Evolutionary conservation across 768 basidiomycete genomes (phyloP).

Genomic region (Suillus weaverae): DNA sequence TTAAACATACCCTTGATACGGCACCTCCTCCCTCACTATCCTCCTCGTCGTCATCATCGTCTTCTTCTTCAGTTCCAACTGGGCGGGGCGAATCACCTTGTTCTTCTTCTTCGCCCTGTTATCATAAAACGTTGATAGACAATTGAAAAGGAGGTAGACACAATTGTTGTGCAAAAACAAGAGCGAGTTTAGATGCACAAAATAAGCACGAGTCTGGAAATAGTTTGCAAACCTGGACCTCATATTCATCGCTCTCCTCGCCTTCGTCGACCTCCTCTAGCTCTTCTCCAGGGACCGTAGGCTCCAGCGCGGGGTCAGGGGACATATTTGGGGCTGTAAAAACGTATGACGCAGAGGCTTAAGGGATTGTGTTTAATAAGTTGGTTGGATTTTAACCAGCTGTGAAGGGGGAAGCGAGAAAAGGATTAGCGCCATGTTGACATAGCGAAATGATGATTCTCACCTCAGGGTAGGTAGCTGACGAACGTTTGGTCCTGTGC

Average conservation of each 20-base stretch:
- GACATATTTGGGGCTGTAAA: constrained; percentile 17
- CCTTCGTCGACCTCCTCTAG: constrained; percentile 15
- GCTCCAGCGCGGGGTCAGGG: constrained; percentile 20
- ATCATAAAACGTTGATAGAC: background rate
- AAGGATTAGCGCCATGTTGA: constrained; percentile 15
- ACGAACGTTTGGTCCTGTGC: constrained; percentile 11
- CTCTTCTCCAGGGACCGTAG: constrained; percentile 7
- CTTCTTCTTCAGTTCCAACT: constrained; percentile 8
- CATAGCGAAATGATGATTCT: constrained; percentile 9
- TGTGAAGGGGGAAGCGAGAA: constrained; percentile 11
- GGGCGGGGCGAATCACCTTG: background rate
- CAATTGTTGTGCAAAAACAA: background rate
- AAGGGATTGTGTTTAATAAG: constrained; percentile 8
- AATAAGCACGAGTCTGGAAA: background rate
- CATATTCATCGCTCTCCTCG: constrained; percentile 32
- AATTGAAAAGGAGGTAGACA: background rate
- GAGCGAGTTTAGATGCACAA: background rate
- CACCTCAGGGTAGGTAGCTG: constrained; percentile 2
- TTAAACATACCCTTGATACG: constrained; percentile 14
- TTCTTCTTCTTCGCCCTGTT: constrained; percentile 22
- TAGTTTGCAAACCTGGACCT: constrained; percentile 19
- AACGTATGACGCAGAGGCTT: constrained; percentile 3
- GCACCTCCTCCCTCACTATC: constrained; percentile 9
- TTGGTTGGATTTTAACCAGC: constrained; percentile 8
- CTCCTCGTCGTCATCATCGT: constrained; percentile 26